These are phyloP conservation scores for Saturnispora hagleri DNA, from an alignment of 805 yeast species.

Conservation along the genomic window DNA sequence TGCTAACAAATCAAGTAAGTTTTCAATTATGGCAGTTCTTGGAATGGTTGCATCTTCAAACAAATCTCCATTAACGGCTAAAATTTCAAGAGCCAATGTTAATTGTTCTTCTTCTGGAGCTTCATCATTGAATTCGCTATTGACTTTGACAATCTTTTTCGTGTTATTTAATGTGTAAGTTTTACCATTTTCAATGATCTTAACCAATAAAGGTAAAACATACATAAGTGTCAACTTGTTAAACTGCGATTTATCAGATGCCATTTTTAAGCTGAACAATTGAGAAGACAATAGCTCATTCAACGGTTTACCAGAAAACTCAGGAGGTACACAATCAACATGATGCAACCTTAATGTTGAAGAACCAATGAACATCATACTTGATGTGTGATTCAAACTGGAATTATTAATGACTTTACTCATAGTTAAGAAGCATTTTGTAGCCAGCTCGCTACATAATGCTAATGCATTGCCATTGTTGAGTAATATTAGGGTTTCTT, in stretches of 20 bases:
- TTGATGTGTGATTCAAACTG: conserved; percentile 40
- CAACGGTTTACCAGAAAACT: conserved; percentile 42
- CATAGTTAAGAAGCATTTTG: conserved; percentile 44
- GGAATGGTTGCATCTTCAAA: conserved; percentile 64
- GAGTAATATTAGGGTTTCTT: conserved; percentile 37
- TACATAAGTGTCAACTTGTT: conserved; percentile 64
- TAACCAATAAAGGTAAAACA: conserved; percentile 62
- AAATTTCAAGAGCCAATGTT: conserved; percentile 63
- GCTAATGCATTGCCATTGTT: conserved; percentile 24
- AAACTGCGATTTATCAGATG: conserved; percentile 63
- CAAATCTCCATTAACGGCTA: conserved; percentile 57
- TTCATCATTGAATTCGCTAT: conserved; percentile 69
- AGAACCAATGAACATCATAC: conserved; percentile 51
- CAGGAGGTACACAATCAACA: conserved; percentile 36
- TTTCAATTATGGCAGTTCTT: conserved; percentile 51
- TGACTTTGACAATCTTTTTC: conserved; percentile 37
- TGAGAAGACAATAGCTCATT: conserved; percentile 51
- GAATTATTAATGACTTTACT: conserved; percentile 35
- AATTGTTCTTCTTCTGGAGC: conserved; percentile 85
- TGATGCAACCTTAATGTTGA: conserved; percentile 55
- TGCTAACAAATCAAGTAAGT: conserved; percentile 56
- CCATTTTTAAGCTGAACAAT: conserved; percentile 64
- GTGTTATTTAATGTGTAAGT: conserved; percentile 43
- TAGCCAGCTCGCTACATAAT: conserved; percentile 32
- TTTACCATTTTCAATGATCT: conserved; percentile 61